Evolutionary conservation across 345 rosid genomes (phyloP).

Genomic region (Pseudoturritis turrita): DNA sequence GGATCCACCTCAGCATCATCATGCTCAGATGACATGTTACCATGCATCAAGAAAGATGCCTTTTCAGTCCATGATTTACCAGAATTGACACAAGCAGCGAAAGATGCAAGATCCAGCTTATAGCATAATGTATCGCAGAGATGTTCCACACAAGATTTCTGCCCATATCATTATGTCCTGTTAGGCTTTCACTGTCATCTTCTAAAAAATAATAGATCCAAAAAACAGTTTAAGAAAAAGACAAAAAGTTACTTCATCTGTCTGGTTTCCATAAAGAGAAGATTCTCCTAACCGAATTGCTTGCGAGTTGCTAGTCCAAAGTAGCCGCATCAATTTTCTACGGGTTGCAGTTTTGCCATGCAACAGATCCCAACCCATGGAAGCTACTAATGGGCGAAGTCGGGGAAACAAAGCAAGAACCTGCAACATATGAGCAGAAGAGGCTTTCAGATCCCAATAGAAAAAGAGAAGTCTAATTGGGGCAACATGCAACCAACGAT

Average conservation of each 20-base stretch:
- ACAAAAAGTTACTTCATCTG: constrained; percentile 57
- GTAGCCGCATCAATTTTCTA: constrained; percentile 71
- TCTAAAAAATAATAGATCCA: background rate
- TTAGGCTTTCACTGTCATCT: constrained; percentile 27
- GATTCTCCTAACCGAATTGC: constrained; percentile 69
- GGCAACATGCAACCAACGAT: constrained; percentile 1
- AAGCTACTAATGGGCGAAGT: constrained; percentile 79
- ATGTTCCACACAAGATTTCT: constrained; percentile 84
- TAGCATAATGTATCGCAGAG: constrained; percentile 82
- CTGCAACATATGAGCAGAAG: constrained; percentile 39
- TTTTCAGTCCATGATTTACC: constrained; percentile 78
- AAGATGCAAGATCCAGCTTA: constrained; percentile 83
- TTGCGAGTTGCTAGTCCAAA: constrained; percentile 73
- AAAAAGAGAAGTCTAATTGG: background rate
- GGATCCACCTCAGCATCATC: constrained; percentile 59
- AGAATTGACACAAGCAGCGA: constrained; percentile 81
- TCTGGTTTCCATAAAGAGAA: constrained; percentile 54
- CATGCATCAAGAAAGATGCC: constrained; percentile 60
- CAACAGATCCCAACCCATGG: constrained; percentile 97
- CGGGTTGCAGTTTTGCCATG: constrained; percentile 66
- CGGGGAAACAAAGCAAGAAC: constrained; percentile 69
- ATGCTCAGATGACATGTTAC: constrained; percentile 40
- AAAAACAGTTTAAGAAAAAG: background rate
- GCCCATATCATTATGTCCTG: constrained; percentile 34
- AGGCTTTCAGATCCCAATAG: constrained; percentile 10